Conservation (phyloP, 306 rosid species). For the Cucurbita ficifolia region DNA sequence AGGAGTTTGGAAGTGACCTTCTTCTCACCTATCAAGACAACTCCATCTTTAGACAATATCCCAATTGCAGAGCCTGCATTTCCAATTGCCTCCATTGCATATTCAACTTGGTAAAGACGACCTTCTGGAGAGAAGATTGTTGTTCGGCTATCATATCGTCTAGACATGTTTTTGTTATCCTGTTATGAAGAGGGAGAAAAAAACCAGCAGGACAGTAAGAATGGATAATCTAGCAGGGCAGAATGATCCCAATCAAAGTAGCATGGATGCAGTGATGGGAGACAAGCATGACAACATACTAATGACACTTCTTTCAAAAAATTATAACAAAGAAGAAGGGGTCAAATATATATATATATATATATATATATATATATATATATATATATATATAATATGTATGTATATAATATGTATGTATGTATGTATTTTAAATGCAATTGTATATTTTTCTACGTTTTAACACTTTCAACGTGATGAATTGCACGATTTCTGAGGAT, state of each 20-base stretch:
- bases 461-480: not conserved
- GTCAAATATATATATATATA: not conserved
- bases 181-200: not conserved
- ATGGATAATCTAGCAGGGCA: not conserved
- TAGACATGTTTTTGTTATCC: slow-evolving; percentile 17
- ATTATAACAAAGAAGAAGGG: not conserved
- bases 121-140: slow-evolving; percentile 35
- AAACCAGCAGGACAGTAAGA: not conserved
- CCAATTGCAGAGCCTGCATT: slow-evolving; percentile 30
- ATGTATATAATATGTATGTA: no score
- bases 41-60: slow-evolving; percentile 25
- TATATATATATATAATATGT: not conserved
- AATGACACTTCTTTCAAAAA: not conserved
- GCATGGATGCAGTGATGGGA: not conserved
- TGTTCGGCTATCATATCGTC: slow-evolving; percentile 30
- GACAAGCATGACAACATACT: not conserved
- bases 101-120: slow-evolving; percentile 30
- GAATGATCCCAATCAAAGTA: not conserved
- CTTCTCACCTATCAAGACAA: slow-evolving; percentile 24
- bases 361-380: no score
- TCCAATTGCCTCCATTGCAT: slow-evolving; percentile 31
- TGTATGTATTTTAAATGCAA: not conserved
- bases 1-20: slow-evolving; percentile 31
- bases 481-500: not conserved
- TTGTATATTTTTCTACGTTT: not conserved